A percentile compares a stretch with the other conserved stretches of the same genome.
Evolutionary conservation across 179 eudicot genomes (phyloP).

Genomic region (Silene vulgaris): DNA sequence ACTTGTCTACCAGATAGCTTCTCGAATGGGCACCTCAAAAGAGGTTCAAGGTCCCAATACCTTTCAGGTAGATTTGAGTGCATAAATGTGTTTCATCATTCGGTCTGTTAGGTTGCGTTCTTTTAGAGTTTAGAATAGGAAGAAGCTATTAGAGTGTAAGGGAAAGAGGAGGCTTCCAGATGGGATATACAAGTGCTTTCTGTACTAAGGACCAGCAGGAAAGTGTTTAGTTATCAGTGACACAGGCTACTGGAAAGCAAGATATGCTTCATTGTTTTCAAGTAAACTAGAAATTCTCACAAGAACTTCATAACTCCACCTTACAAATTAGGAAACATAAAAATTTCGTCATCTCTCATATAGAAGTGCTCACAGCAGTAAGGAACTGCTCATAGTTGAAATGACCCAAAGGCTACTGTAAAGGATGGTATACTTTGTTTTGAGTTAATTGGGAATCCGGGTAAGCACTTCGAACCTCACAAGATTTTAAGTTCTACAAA

Average conservation of each 20-base stretch:
- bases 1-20: conserved; percentile 95
- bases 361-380: not conserved
- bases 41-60: conserved; percentile 63
- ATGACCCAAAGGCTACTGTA: not conserved
- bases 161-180: not conserved
- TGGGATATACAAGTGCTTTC: not conserved
- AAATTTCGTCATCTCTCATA: not conserved
- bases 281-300: not conserved
- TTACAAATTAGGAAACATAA: not conserved
- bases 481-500: not conserved
- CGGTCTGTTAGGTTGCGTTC: not conserved
- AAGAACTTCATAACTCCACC: not conserved
- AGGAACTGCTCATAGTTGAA: not conserved
- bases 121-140: not conserved
- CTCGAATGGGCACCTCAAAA: conserved; percentile 79
- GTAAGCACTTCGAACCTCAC: not conserved
- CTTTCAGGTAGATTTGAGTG: conserved; percentile 60
- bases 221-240: not conserved
- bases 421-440: not conserved
- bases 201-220: not conserved
- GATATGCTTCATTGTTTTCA: not conserved
- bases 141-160: not conserved
- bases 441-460: not conserved
- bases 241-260: conserved; percentile 2
- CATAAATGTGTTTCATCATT: conserved; percentile 15